Evolutionary conservation across 768 basidiomycete genomes (phyloP), one percentile per base, ranked within the genome.

Genomic region (Lepiota venenata): DNA sequence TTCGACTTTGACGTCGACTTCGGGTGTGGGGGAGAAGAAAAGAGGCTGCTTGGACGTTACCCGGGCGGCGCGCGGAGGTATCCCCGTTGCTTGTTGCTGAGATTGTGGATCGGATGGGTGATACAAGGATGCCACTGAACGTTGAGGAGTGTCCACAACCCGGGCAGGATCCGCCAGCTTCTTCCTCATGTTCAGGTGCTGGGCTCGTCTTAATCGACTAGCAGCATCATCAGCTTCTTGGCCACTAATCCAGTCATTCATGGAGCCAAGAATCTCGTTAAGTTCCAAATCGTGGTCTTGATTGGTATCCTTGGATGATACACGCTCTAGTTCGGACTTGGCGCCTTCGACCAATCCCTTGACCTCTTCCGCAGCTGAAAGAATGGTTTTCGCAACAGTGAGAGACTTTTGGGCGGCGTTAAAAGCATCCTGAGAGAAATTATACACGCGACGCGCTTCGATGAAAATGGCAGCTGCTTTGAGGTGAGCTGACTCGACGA

Each of bases 271-370:
- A 11, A 54, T n/a, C 10, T 54, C 52, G 21, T 35, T 54, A 32
- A 21, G 22, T 27, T 54, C 38, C 20, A 38, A 16, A 16, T 20
- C 18, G 5, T 37, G 44, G 22, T 47, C 36, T 38, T 54, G 45
- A 20, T 47, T 39, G 15, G 43, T 35, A 8, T 38, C 36, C 16
- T n/a, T 38, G 11, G 52, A 47, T 32, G 45, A 47, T 46, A 54
- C 18, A 15, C 52, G 52, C 15, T 54, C 52, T 32, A 54, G 36
- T 18, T 54, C 52, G 16, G 52, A 36, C 27, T 54, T 54, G 22
- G 52, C 52, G 47, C 52, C 52, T 14, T 54, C 52, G 11, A 45
- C 44, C 10, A 54, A 14, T 15, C 45, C 52, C 16, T 41, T 54
- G 16, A 38, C 52, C 18, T 47, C 37, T 39, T 54, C 52, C 1